phyloP scores from a whole-genome alignment of 441 rosid genomes.

The Biscutella laevigata region DNA sequence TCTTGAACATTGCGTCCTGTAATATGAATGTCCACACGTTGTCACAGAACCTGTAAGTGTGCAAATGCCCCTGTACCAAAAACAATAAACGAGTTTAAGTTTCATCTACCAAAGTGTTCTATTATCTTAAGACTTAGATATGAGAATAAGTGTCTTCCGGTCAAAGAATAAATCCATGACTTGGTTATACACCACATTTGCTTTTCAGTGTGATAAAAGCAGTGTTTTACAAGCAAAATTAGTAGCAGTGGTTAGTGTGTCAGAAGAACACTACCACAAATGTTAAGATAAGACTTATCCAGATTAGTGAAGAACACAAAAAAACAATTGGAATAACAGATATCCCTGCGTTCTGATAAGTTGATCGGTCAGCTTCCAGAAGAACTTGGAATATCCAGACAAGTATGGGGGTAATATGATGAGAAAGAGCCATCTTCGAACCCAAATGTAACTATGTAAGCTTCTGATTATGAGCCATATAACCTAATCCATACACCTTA shows the following conservation, averaged over 20 bases:
- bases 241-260: not conserved
- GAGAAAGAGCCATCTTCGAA: not conserved
- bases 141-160: not conserved
- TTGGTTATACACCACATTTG: not conserved
- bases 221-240: not conserved
- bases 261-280: not conserved
- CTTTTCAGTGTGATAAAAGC: not conserved
- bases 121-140: not conserved
- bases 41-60: slow-evolving; percentile 98
- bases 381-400: not conserved
- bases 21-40: slow-evolving; percentile 97
- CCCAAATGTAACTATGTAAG: not conserved
- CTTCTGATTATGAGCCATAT: not conserved
- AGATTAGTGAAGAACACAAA: not conserved
- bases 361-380: not conserved
- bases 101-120: not conserved
- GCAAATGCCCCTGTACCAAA: slow-evolving; percentile 75
- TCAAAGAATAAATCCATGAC: not conserved
- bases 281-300: not conserved
- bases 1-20: slow-evolving; percentile 64
- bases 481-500: not conserved
- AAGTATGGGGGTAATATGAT: not conserved
- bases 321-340: not conserved
- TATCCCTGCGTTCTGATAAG: not conserved
- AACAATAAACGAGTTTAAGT: not conserved